Conservation (phyloP, 1,284 basidiomycete species). For the Malassezia sympodialis region DNA sequence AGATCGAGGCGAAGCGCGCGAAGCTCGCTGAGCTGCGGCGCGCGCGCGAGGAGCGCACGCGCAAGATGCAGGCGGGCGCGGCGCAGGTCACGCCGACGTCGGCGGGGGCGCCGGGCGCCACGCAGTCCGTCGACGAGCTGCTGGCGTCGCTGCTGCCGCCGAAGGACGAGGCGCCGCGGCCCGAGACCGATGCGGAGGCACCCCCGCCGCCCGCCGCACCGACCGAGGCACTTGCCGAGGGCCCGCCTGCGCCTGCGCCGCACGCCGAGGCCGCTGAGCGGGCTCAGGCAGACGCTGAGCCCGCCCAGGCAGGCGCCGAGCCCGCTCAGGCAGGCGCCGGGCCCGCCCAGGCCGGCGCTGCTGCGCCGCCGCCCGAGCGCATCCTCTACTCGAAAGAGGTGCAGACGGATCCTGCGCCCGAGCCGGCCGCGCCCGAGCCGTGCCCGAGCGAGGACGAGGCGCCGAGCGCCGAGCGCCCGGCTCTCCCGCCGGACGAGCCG, state of each 20-base stretch:
- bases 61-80: slow-evolving; percentile 2
- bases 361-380: slow-evolving; percentile 57
- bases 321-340: too few relatives aligned
- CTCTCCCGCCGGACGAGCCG: slow-evolving; percentile 74
- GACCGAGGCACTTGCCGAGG: not conserved
- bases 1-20: slow-evolving; percentile 81
- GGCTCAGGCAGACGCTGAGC: too few relatives aligned
- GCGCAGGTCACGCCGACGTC: not conserved
- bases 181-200: not conserved
- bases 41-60: slow-evolving; percentile 58
- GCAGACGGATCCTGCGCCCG: slow-evolving; percentile 57
- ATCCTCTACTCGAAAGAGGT: slow-evolving; percentile 88
- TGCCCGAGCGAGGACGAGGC: slow-evolving; percentile 17
- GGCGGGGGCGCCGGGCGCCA: not conserved
- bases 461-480: not conserved
- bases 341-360: too few relatives aligned
- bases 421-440: slow-evolving; percentile 18
- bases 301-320: too few relatives aligned
- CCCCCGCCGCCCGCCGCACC: too few relatives aligned
- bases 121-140: slow-evolving; percentile 33
- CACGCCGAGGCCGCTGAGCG: too few relatives aligned
- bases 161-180: not conserved
- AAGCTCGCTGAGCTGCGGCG: slow-evolving; percentile 74
- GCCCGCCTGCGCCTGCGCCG: too few relatives aligned
- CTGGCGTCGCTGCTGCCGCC: slow-evolving; percentile 30